phyloP scores from a whole-genome alignment of 2,329 filamentous ascomycete species.

The Xylaria sp. region DNA sequence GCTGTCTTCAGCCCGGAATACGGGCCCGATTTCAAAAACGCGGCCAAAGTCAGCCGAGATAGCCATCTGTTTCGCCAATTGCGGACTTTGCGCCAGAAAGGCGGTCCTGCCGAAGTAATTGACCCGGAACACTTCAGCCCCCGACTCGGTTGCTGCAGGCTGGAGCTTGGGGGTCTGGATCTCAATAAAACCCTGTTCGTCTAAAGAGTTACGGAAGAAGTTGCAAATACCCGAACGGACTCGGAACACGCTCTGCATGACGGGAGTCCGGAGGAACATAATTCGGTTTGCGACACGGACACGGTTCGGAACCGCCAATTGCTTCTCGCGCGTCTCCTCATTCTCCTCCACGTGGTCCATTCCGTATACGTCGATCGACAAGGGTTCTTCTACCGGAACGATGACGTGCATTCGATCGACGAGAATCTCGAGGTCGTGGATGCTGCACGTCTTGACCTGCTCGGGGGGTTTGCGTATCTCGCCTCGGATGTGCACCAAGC shows the following conservation, averaged over 20 bases:
- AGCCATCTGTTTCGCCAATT: constrained; percentile 90
- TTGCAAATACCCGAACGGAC: constrained; percentile 80
- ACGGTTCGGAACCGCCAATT: constrained; percentile 65
- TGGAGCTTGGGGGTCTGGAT: constrained; percentile 94
- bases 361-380: constrained; percentile 55
- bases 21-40: constrained; percentile 87
- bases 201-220: constrained; percentile 76
- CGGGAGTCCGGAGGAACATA: constrained; percentile 81
- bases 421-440: constrained; percentile 75
- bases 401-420: constrained; percentile 60
- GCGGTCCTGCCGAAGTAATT: constrained; percentile 88
- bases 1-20: constrained; percentile 93
- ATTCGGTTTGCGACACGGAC: constrained; percentile 79
- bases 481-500: constrained; percentile 76
- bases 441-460: constrained; percentile 72
- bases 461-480: constrained; percentile 73
- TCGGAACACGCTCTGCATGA: constrained; percentile 85
- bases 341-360: constrained; percentile 44
- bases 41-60: constrained; percentile 87
- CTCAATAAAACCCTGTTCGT: constrained; percentile 80
- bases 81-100: constrained; percentile 89
- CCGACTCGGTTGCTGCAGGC: constrained; percentile 86
- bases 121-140: constrained; percentile 86
- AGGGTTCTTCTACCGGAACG: constrained; percentile 49
- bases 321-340: constrained; percentile 43